Evolutionary conservation across 2,329 filamentous ascomycete genomes (phyloP), one percentile per base, ranked within the genome.

Genomic region (Xylaria hypoxylon): DNA sequence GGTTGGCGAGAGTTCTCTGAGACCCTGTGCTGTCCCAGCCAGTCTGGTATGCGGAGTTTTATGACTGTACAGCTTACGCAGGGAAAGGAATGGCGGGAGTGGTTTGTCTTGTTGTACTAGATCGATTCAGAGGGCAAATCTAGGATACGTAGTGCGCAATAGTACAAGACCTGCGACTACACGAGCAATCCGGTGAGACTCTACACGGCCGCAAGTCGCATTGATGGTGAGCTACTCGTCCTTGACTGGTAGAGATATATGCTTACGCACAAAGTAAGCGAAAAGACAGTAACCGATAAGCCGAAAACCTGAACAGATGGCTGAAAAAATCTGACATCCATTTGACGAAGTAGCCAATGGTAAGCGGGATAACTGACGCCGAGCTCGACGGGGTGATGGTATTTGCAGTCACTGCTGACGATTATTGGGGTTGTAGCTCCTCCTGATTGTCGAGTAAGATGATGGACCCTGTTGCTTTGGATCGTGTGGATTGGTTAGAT

Each of bases 201-300:
- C 38, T 58, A 38, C 24, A n/a, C 17, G 10, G 35, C 26, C 6
- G n/a, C 33, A 38, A 42, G 38, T 35, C 15, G 40, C 48, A 45
- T 59, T 17, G 26, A 42, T 47, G 35, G n/a, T 35, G 38, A 62
- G 38, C 31, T 50, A 19, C 57, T 47, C n/a, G 22, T 52, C 26
- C 24, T 40, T 53, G 51, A 44, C 52, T 42, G 53, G 47, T 51
- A 15, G 58, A 55, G 28, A n/a, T 45, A 50, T 53, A 62, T 59
- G 65, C 65, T 67, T 64, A 68, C 62, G 42, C 42, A 22, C 31
- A 19, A 60, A 44, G 52, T 65, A 68, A 65, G 65, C 65, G 15
- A 65, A 57, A 52, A 47, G 38, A 55, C 3, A 40, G 42, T 10
- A 64, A 19, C 38, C 24, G 40, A 52, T 57, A 57, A 61, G 65